Base-by-base conservation (phyloP, 179 eudicot genomes). In the Silene noctiflora region DNA sequence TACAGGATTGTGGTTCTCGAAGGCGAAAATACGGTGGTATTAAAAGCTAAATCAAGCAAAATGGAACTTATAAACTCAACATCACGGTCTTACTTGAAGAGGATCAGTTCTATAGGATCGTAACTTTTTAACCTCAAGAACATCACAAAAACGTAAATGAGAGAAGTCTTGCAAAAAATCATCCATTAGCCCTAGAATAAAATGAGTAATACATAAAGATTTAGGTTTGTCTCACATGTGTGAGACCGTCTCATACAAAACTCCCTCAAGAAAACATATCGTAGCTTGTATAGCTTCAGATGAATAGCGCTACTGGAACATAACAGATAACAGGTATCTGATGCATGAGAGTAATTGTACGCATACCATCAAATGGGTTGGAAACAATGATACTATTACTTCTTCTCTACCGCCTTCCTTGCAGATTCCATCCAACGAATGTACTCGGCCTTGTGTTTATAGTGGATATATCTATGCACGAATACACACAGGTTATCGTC, bases 361-460 rank as follows among this genome's bases (percentile, higher is more conserved):
- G 35, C 61, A 27, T 12, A 56, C 24, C 48, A 67, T 24, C 61
- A 62, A 10, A 20, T n/a, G 19, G 69, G 33, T 1, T 39, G 13
- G 69, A 39, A n/a, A 68, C 42, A 68, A 31, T 21, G 27, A 53
- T 33, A 48, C 35, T 27, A 31, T 67, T 82, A 70, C 84, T 84
- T 83, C 82, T 87, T 86, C 69, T 92, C 79, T 67, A 83, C 78
- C 71, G 39, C 20, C 22, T 87, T 83, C 72, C 82, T 85, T 19
- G 85, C 77, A 27, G 79, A 85, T 72, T 77, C 87, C 91, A 92
- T 83, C 97, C 97, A 94, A 14, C 93, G 86, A 80, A 92, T 29
- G 71, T 67, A 86, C 79, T 94, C 96, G 62, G 76, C 78, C 70
- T 81, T 87, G 76, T 86, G 89, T 79, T 94, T 94, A 81, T 81